phyloP scores from a whole-genome alignment of 768 basidiomycete species.

The Suillus clintonianus region DNA sequence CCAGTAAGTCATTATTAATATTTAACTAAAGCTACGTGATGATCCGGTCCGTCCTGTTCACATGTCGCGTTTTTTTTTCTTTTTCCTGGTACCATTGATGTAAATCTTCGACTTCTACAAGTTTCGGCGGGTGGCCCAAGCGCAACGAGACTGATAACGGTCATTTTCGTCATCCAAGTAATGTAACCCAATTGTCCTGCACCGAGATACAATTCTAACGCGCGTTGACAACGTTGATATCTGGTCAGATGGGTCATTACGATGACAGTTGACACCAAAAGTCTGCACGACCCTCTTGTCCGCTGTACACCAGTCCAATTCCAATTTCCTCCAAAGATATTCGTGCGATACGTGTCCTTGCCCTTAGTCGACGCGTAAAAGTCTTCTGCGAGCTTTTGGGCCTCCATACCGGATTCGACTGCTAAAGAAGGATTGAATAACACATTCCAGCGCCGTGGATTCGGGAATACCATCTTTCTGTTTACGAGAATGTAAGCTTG shows the following conservation, averaged over 20 bases:
- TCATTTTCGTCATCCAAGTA: conserved; percentile 81
- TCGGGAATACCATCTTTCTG: conserved; percentile 96
- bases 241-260: conserved; percentile 86
- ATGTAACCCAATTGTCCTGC: conserved; percentile 38
- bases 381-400: conserved; percentile 77
- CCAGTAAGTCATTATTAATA: too few relatives aligned
- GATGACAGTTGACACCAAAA: conserved; percentile 93
- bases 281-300: conserved; percentile 80
- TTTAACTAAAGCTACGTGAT: neutral
- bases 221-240: conserved; percentile 80
- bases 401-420: conserved; percentile 81
- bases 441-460: conserved; percentile 97
- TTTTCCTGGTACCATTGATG: too few relatives aligned
- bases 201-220: conserved; percentile 89
- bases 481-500: conserved; percentile 85
- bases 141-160: neutral
- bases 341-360: conserved; percentile 72
- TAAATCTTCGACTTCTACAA: conserved; percentile 91
- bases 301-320: conserved; percentile 91
- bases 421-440: conserved; percentile 85
- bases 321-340: conserved; percentile 83
- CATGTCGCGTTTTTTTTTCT: conserved; percentile 59
- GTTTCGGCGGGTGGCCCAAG: conserved; percentile 50
- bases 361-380: conserved; percentile 94
- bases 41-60: neutral